These are phyloP conservation scores for Xenoacremonium recifei DNA, from an alignment of 2,329 filamentous ascomycete genomes.

Conservation along the genomic window DNA sequence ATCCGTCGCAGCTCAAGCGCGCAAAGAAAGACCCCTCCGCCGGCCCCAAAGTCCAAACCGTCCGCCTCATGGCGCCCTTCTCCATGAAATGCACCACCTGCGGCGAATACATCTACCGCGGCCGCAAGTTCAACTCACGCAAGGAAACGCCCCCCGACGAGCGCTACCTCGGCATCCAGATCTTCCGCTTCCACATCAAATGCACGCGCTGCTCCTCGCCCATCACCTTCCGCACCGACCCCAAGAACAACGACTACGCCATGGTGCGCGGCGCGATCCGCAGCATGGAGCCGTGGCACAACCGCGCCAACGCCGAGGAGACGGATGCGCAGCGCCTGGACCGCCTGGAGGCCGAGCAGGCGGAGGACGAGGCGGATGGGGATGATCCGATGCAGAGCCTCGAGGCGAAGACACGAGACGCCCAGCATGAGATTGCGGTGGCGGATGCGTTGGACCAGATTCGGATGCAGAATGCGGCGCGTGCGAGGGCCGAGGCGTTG, in stretches of 20 bases:
- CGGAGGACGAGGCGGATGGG: conserved; percentile 59
- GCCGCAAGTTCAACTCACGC: conserved; percentile 90
- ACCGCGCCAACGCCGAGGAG: conserved; percentile 63
- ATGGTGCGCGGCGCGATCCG: conserved; percentile 79
- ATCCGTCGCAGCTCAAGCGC: conserved; percentile 76
- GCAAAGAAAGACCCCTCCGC: conserved; percentile 67
- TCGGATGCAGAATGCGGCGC: conserved; percentile 81
- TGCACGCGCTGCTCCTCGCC: conserved; percentile 84
- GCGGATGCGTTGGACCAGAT: conserved; percentile 97
- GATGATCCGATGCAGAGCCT: conserved; percentile 96
- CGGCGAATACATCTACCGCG: conserved; percentile 84
- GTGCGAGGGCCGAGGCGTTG: conserved; percentile 73
- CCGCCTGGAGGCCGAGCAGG: conserved; percentile 74
- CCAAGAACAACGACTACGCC: conserved; percentile 90
- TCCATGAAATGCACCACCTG: conserved; percentile 46
- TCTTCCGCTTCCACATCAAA: conserved; percentile 79
- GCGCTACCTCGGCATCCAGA: conserved; percentile 83
- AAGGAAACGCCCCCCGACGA: conserved; percentile 90
- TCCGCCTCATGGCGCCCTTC: conserved; percentile 67
- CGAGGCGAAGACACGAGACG: conserved; percentile 90
- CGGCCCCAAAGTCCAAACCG: conserved; percentile 79
- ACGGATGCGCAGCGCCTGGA: conserved; percentile 86
- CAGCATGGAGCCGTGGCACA: conserved; percentile 90
- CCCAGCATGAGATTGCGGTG: conserved; percentile 92
- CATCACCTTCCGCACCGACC: conserved; percentile 92